Conservation (phyloP, 2,329 filamentous ascomycete genomes). For the Hypoxylon sp. region DNA sequence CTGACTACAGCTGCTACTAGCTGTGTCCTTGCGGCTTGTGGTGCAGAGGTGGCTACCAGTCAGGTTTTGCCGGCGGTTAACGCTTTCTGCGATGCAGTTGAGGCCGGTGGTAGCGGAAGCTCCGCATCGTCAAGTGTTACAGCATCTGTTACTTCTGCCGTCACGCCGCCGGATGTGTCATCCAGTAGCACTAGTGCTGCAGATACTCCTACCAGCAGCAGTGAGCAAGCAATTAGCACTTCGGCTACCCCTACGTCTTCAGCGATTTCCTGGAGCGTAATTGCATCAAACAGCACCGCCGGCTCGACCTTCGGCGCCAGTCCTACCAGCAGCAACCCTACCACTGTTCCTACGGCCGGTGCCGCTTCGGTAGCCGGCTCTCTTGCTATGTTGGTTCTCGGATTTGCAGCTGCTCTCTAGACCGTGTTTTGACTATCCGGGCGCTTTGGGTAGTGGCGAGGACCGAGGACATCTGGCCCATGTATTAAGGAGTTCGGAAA, state of each 20-base stretch:
- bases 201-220: neutral
- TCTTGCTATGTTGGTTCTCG: constrained; percentile 42
- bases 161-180: constrained; percentile 11
- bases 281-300: constrained; percentile 40
- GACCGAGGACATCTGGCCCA: neutral
- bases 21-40: constrained; percentile 47
- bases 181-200: constrained; percentile 16
- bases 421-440: neutral
- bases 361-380: constrained; percentile 32
- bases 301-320: constrained; percentile 10
- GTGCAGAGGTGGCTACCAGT: constrained; percentile 38
- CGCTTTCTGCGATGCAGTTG: constrained; percentile 45
- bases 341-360: constrained; percentile 24
- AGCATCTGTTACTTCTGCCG: constrained; percentile 10
- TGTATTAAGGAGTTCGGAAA: neutral
- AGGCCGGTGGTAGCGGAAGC: constrained; percentile 26
- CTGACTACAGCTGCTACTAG: constrained; percentile 41
- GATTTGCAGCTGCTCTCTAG: constrained; percentile 37
- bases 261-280: constrained; percentile 14
- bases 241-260: constrained; percentile 1
- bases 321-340: constrained; percentile 4
- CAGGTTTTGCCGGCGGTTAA: constrained; percentile 48
- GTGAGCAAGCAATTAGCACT: constrained; percentile 5
- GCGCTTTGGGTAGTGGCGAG: neutral
- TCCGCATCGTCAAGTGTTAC: constrained; percentile 15